Evolutionary conservation across 306 rosid species (phyloP), one percentile per base, ranked within the genome.

Genomic region (Cucurbita ficifolia): DNA sequence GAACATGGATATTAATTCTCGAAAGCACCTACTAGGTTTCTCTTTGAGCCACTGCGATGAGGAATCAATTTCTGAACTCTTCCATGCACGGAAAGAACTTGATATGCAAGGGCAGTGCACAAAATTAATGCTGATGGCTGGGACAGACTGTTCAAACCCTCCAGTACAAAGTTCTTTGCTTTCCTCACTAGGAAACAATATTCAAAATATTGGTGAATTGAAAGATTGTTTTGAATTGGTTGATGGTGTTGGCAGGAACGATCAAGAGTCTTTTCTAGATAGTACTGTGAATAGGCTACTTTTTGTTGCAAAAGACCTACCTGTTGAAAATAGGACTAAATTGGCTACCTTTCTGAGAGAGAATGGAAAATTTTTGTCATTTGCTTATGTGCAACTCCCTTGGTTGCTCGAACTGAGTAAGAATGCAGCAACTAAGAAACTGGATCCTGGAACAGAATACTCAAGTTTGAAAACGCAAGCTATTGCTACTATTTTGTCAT

Each of bases 21-120:
- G 96, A 76, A 94, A 94, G 85, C 96, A 85, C 63, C 85, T 94
- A 40, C 77, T 94, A 72, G 97, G 99, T 79, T 94, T 94, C 80
- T 86, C 99, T 79, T 79, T 94, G 81, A 94, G 96, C 81, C 90
- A 91, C 78, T 94, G 99, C 62, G 99, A 94, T 52, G 96, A 88
- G 78, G 97, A 94, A 78, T 94, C 97, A 57, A 87, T 91, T 62
- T 84, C 91, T 65, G 99, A 91, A 87, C 88, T 94, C 84, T 92
- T 94, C 68, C 77, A 85, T 76, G 96, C 92, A 36, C 91, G 99
- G 99, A 91, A 94, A 83, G 99, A 94, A 78, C 84, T 91, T 63
- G 99, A 94, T 84, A 84, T 94, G 90, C 97, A 89, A 83, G 97
- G 92, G 73, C 97, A 88, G 77, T 94, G 91, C 80, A 92, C 88